Base-by-base conservation (phyloP, 106 monocot genomes). In the Apostasia ramifera region DNA sequence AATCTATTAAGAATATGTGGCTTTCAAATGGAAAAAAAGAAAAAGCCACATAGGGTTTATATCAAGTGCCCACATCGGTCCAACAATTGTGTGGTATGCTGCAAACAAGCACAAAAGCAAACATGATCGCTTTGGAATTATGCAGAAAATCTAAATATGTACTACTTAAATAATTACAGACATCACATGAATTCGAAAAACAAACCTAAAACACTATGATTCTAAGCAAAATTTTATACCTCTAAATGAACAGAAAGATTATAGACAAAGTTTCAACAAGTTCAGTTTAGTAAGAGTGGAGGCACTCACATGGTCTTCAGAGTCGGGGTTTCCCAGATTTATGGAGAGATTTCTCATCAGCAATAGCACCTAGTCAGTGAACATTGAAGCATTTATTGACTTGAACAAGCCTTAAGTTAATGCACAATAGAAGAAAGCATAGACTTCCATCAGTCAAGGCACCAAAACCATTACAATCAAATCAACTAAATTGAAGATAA, bases 301-400 rank as follows among this genome's bases (percentile, higher is more conserved):
- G 64, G 8, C 52, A 69, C 90, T 81, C 69, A 94, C 94, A 85
- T 94, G 94, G 53, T 94, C 87, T 64, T 94, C 87, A 73, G 91
- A 90, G 66, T 90, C 87, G 63, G 94, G 87, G 70, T 83, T 91
- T 12, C 71, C 83, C 87, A 94, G 82, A 61, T 94, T 94, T 60
- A 94, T 61, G 41, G 90, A 87, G 50, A 94, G 79, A 73, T 94
- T 94, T 70, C 85, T 80, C 94, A 94, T 94, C 72, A 94, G 75
- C 67, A 94, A 73, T 56, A 94, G 68, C 57, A 81, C 94, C 94
- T 94, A 79, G 12, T 70, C 13, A 68, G 10, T 14, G 70, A 66
- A 62, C 2, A 66, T 43, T 47, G 41, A 70, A 72, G 15, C 4
- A 1, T 39, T 55, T 2, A 48, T n/a, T 42, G 1, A 46, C 46